Percentiles rank a stretch among this genome's conserved stretches.
Evolutionary conservation across 371 early-diverging fungal genomes (phyloP).

Genomic region (Syncephalis plumigaleata): DNA sequence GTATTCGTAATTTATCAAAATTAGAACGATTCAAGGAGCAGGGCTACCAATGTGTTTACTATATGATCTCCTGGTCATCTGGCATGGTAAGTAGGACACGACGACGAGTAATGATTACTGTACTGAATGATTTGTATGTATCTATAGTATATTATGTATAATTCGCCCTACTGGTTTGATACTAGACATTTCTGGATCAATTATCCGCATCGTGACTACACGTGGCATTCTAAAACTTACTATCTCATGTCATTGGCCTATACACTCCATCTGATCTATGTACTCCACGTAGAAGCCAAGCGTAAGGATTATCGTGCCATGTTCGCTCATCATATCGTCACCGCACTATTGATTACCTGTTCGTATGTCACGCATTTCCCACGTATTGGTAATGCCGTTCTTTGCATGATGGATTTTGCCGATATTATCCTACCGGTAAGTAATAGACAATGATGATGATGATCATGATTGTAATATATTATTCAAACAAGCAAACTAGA

Average conservation of each 20-base stretch:
- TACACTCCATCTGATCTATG: slow-evolving; percentile 58
- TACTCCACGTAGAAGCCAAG: slow-evolving; percentile 52
- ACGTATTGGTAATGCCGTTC: slow-evolving; percentile 62
- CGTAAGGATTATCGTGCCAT: slow-evolving; percentile 64
- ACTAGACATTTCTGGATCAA: neutral
- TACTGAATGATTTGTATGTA: neutral
- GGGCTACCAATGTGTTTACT: neutral
- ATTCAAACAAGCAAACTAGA: neutral
- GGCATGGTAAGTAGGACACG: neutral
- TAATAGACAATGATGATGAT: slow-evolving; percentile 1
- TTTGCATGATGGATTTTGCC: slow-evolving; percentile 63
- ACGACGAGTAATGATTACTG: neutral
- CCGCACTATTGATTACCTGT: slow-evolving; percentile 37
- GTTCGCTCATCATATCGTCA: slow-evolving; percentile 63
- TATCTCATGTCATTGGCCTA: slow-evolving; percentile 62
- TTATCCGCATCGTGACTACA: neutral
- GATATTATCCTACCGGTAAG: slow-evolving; percentile 61
- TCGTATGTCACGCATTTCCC: slow-evolving; percentile 58
- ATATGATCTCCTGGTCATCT: neutral
- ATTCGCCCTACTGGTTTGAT: neutral
- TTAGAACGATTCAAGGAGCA: neutral
- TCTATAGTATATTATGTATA: neutral
- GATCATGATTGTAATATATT: slow-evolving; percentile 5
- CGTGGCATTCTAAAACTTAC: slow-evolving; percentile 30
- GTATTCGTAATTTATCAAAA: neutral